Base-by-base conservation (phyloP, 176 grass and related monocot species). In the Carex littledalei region DNA sequence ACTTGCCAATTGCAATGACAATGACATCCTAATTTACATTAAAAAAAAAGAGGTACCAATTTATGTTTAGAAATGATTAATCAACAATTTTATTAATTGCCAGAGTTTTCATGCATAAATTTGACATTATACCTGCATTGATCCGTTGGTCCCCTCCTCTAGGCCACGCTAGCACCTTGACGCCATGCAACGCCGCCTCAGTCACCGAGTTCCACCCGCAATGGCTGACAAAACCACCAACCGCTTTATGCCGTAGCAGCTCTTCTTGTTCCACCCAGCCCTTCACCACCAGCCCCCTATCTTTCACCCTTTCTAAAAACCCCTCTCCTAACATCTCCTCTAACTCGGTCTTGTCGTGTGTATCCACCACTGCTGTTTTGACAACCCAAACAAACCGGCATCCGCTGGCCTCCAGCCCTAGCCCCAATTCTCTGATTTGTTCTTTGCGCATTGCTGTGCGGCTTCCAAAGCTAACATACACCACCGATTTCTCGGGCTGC, bases 191-290 rank as follows among this genome's bases (percentile, higher is more conserved):
- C 0, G 89, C 90, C 2, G 90, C 89, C 84, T 97, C 94, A 0
- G 86, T 87, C 17, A 94, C 90, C 3, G 90, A 97, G 84, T 97
- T 94, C 94, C 92, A 94, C 1, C 94, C 90, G 54, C 89, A 91
- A 64, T 97, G 94, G 87, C 92, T 97, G 1, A 97, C 2, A 29
- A 94, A 97, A 12, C 93, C 84, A 12, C 71, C 90, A 14, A 97
- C 73, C 1, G 94, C 41, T 8, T 29, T 21, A 68, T 93, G 87
- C 35, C 41, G 14, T 81, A 97, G 22, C 12, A 94, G 84, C 86
- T 81, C 78, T 8, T 87, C 92, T 32, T 93, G 94, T 24, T 97
- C 89, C 12, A 97, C 90, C 94, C 92, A 97, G 4, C 57, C 82
- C 55, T 92, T 94, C 41, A 91, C 87, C 41, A 94, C 88, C 11